Percentiles rank a stretch among this genome's conserved stretches.
Conservation (phyloP, 345 rosid species). For the Eucalyptus guilfoylei region DNA sequence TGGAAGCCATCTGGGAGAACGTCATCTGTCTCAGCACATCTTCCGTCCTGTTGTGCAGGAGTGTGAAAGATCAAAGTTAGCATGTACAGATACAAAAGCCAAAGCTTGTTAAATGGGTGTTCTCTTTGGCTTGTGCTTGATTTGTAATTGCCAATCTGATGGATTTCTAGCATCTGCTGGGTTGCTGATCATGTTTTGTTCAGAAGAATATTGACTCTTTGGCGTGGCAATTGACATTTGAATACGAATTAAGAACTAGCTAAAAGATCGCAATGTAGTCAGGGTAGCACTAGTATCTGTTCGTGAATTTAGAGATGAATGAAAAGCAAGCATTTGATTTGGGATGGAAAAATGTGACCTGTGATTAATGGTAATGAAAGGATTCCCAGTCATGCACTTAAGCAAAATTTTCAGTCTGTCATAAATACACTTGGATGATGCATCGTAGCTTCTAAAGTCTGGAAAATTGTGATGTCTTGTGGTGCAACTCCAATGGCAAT, state of each 20-base stretch:
- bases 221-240: not conserved
- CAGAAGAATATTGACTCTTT: not conserved
- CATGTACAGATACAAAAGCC: not conserved
- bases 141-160: not conserved
- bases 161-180: not conserved
- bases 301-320: not conserved
- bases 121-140: not conserved
- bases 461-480: not conserved
- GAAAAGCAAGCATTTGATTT: not conserved
- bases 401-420: not conserved
- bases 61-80: not conserved
- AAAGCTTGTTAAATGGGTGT: not conserved
- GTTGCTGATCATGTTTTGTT: not conserved
- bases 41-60: constrained; percentile 33
- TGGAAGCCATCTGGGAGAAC: constrained; percentile 55
- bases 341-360: not conserved
- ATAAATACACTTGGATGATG: not conserved
- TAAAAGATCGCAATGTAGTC: not conserved
- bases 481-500: not conserved
- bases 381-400: not conserved
- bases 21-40: constrained; percentile 51
- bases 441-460: not conserved
- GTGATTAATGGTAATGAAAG: not conserved
- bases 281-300: not conserved
- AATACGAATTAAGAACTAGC: not conserved